Evolutionary conservation across 2,329 filamentous ascomycete genomes (phyloP), one percentile per base, ranked within the genome.

Genomic region (Cladosporium sp.): DNA sequence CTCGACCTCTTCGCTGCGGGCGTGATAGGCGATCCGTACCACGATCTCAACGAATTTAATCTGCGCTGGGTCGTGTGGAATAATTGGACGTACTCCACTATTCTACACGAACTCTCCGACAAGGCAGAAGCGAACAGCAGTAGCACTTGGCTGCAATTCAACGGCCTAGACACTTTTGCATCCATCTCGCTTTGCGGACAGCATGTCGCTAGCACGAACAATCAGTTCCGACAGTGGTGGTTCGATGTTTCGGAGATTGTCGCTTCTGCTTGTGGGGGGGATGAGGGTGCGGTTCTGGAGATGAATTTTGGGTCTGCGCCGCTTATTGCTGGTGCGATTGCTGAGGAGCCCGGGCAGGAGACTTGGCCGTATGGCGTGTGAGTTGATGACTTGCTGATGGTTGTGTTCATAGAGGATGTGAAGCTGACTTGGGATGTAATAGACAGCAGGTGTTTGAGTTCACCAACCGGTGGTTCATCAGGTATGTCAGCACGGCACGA

Each of bases 31-130:
- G 72, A 81, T 67, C 77, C 73, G n/a, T 79, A 83, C 57, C 77
- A 78, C 63, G 82, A 80, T 1, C 68, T 83, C 1, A 85, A 84
- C 59, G 82, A 86, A 62, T 83, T 84, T 63, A 74, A 84, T 56
- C 74, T 83, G 15, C 78, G 82, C 22, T 86, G 83, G 83, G 75
- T 87, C 24, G 75, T 76, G n/a, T 73, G 75, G 64, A 72, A 73
- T 13, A 83, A 86, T 64, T 87, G 84, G 83, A 86, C 81, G 0
- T 87, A 86, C 64, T 80, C 76, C 0, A 78, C 77, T n/a, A 71
- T 69, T 7, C 70, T 85, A 2, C 42, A 68, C 8, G 73, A 69
- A 19, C 62, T 83, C 70, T 61, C 58, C 0, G 57, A 62, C 3
- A 28, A 47, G 2, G 13, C 12, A 7, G 12, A 20, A 7, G 12